Percentiles rank a stretch among this genome's conserved stretches.
These are phyloP conservation scores for Aspergillus transmontanensis DNA, from an alignment of 2,329 filamentous ascomycete species.

Conservation along the genomic window DNA sequence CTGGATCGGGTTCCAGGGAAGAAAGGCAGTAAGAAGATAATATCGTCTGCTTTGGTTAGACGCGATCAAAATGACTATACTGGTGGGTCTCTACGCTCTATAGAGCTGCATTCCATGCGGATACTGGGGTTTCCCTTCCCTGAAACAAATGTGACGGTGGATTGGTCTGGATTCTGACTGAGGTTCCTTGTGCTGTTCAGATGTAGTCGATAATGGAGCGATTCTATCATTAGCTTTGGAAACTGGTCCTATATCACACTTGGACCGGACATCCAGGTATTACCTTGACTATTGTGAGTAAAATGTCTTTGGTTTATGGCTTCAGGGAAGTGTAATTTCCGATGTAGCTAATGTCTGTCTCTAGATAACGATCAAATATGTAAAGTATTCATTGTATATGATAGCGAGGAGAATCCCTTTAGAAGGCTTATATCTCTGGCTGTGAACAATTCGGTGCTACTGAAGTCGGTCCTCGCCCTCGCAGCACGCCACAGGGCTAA, in stretches of 20 bases:
- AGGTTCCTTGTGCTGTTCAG: neutral
- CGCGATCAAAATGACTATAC: neutral
- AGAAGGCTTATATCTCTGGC: conserved; percentile 35
- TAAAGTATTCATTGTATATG: conserved; percentile 38
- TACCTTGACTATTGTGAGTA: conserved; percentile 39
- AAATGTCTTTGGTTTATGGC: neutral
- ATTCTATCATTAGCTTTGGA: neutral
- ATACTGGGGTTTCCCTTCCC: neutral
- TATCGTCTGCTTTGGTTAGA: neutral
- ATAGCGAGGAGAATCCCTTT: conserved; percentile 38
- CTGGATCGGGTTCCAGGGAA: neutral
- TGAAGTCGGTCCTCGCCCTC: conserved; percentile 37
- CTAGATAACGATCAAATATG: conserved; percentile 39
- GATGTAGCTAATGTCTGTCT: neutral
- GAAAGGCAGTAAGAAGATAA: neutral
- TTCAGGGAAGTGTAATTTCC: neutral
- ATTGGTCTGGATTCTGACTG: neutral
- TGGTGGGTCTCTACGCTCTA: neutral
- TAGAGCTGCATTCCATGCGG: neutral
- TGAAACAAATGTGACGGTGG: neutral
- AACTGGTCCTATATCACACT: neutral
- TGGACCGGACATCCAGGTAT: conserved; percentile 28
- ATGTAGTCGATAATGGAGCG: neutral
- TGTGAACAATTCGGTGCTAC: conserved; percentile 28
- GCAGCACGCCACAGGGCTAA: conserved; percentile 39